A percentile compares a stretch with the other conserved stretches of the same genome.
Conservation (phyloP, 2,329 filamentous ascomycete species). For the Fusarium nurragi region DNA sequence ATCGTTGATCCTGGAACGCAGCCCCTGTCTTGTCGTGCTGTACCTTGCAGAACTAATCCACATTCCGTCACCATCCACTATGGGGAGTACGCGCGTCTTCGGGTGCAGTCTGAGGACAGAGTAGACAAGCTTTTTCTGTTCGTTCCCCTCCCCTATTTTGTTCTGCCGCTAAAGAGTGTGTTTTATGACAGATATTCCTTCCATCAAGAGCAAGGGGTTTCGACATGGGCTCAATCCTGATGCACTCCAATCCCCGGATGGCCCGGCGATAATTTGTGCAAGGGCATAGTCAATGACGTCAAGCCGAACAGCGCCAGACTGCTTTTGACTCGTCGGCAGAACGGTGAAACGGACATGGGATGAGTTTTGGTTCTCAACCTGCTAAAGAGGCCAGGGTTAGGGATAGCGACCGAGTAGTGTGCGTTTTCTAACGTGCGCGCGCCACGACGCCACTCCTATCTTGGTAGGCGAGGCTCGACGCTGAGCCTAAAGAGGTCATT, state of each 20-base stretch:
- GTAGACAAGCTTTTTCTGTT: slow-evolving; percentile 15
- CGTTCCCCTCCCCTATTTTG: not conserved
- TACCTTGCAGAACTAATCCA: slow-evolving; percentile 38
- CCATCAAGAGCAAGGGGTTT: not conserved
- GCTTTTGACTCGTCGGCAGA: slow-evolving; percentile 17
- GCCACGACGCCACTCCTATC: slow-evolving; percentile 27
- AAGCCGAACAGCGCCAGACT: not conserved
- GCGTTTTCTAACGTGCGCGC: slow-evolving; percentile 22
- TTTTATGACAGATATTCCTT: not conserved
- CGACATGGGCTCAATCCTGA: slow-evolving; percentile 1
- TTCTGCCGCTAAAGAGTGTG: not conserved
- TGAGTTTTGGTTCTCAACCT: slow-evolving; percentile 26
- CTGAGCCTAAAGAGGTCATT: slow-evolving; percentile 32
- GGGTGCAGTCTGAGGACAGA: slow-evolving; percentile 11
- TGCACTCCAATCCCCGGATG: slow-evolving; percentile 15
- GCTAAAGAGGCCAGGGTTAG: slow-evolving; percentile 23
- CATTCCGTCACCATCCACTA: slow-evolving; percentile 29
- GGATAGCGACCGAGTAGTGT: slow-evolving; percentile 24
- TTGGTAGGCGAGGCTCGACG: slow-evolving; percentile 13
- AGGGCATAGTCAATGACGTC: slow-evolving; percentile 38
- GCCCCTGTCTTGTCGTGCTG: slow-evolving; percentile 21
- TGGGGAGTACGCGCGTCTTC: slow-evolving; percentile 20
- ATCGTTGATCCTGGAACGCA: slow-evolving; percentile 30
- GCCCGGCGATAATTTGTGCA: slow-evolving; percentile 28
- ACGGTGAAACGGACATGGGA: slow-evolving; percentile 33